These are phyloP conservation scores for Sonneratia alba DNA, from an alignment of 345 rosid genomes.

Conservation along the genomic window DNA sequence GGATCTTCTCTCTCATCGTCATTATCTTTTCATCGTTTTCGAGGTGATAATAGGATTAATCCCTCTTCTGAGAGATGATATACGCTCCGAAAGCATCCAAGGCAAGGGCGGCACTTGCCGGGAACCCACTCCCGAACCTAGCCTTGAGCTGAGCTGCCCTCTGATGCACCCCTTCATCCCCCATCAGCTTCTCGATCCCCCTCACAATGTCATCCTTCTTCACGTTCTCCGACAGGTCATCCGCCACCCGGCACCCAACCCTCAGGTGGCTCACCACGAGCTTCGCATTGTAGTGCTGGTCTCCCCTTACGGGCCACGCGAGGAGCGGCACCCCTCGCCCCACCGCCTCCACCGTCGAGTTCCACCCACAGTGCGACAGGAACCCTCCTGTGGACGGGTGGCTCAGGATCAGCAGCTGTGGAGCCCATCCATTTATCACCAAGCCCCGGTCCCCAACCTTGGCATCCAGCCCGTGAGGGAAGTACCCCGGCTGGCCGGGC, in stretches of 20 bases:
- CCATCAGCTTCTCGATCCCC: conserved; percentile 31
- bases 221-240: conserved; percentile 19
- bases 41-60: not conserved
- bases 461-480: conserved; percentile 8
- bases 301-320: conserved; percentile 24
- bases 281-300: conserved; percentile 15
- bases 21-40: not conserved
- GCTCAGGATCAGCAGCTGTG: conserved; percentile 3
- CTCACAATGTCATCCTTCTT: conserved; percentile 16
- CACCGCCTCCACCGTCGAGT: conserved; percentile 16
- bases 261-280: conserved; percentile 19
- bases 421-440: conserved; percentile 27
- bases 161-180: conserved; percentile 20
- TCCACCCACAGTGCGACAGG: not conserved
- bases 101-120: conserved; percentile 1
- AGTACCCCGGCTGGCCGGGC: not conserved
- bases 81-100: conserved; percentile 19
- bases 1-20: not conserved
- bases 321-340: conserved; percentile 18
- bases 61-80: not conserved
- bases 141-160: conserved; percentile 9
- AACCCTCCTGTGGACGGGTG: not conserved
- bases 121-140: conserved; percentile 20
- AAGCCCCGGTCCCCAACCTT: conserved; percentile 20
- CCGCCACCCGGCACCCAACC: conserved; percentile 16